These are phyloP conservation scores for Rusavskia elegans DNA, from an alignment of 495 filamentous ascomycete genomes.

Conservation along the genomic window DNA sequence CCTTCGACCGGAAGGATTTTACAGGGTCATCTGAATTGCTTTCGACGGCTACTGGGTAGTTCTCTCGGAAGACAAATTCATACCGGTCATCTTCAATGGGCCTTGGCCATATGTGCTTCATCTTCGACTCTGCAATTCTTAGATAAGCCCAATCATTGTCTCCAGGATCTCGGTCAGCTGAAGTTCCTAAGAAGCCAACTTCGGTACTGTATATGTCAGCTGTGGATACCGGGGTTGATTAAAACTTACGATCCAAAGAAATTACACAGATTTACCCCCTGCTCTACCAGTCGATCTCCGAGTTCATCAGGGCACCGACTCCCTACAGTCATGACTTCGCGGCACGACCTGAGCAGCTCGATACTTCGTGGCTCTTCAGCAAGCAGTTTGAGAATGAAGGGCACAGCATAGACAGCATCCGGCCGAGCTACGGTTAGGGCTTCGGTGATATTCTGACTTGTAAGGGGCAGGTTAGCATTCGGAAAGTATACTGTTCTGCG, in stretches of 20 bases:
- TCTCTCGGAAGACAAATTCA: constrained; percentile 36
- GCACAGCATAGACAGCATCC: constrained; percentile 37
- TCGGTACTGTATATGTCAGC: constrained; percentile 28
- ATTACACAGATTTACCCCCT: constrained; percentile 31
- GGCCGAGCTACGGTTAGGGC: constrained; percentile 30
- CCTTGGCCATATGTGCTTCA: constrained; percentile 33
- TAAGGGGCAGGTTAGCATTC: constrained; percentile 38
- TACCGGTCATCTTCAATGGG: constrained; percentile 27
- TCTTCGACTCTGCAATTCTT: constrained; percentile 28
- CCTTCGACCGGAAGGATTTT: constrained; percentile 38
- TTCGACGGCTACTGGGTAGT: constrained; percentile 31
- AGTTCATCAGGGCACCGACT: constrained; percentile 40
- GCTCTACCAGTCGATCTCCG: constrained; percentile 33
- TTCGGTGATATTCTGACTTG: constrained; percentile 27
- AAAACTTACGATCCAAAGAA: constrained; percentile 35
- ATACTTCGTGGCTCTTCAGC: constrained; percentile 31
- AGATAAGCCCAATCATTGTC: constrained; percentile 41
- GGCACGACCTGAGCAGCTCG: constrained; percentile 25
- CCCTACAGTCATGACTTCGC: constrained; percentile 34
- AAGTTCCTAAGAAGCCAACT: constrained; percentile 33
- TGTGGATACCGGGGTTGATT: background rate
- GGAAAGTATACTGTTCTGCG: constrained; percentile 33
- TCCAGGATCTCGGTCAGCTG: constrained; percentile 26
- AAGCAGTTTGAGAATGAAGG: constrained; percentile 39
- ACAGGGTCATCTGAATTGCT: constrained; percentile 35